These are phyloP conservation scores for Lecanoromycetidae sp. DNA, from an alignment of 2,329 filamentous ascomycete species.

Conservation along the genomic window DNA sequence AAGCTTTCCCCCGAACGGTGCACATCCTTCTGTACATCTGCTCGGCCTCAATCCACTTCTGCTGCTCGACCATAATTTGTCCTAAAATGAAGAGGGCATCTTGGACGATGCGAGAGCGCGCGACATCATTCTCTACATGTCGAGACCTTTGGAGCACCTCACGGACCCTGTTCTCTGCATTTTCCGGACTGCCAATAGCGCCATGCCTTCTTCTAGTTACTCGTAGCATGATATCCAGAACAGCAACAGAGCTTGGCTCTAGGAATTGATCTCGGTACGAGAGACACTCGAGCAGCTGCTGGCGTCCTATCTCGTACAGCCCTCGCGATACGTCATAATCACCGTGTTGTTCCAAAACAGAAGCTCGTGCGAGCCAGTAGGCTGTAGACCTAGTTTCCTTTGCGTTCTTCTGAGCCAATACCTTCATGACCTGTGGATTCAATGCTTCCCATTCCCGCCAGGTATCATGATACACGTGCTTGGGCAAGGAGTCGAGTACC, in stretches of 20 bases:
- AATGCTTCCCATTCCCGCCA: not conserved
- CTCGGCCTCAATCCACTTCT: not conserved
- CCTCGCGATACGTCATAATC: too few species aligned
- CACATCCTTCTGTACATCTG: not conserved
- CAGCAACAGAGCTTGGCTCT: too few species aligned
- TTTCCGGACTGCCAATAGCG: too few species aligned
- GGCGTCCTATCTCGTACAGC: too few species aligned
- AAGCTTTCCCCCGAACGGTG: not conserved
- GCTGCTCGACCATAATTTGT: not conserved
- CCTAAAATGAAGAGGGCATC: not conserved
- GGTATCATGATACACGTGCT: not conserved
- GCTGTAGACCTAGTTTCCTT: not conserved
- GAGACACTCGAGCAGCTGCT: too few species aligned
- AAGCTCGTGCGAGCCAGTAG: not conserved
- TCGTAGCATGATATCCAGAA: too few species aligned
- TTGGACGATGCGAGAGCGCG: too few species aligned
- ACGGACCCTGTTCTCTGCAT: too few species aligned
- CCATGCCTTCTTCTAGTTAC: too few species aligned
- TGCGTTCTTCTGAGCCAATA: not conserved
- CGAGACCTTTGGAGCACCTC: too few species aligned
- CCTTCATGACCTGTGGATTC: not conserved
- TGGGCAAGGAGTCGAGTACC: not conserved
- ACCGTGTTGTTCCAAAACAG: not conserved
- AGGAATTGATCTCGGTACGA: too few species aligned
- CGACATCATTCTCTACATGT: too few species aligned